Evolutionary conservation across 352 stramenopile genomes (phyloP), one percentile per base, ranked within the genome.

Genomic region (Phytophthora citrophthora): DNA sequence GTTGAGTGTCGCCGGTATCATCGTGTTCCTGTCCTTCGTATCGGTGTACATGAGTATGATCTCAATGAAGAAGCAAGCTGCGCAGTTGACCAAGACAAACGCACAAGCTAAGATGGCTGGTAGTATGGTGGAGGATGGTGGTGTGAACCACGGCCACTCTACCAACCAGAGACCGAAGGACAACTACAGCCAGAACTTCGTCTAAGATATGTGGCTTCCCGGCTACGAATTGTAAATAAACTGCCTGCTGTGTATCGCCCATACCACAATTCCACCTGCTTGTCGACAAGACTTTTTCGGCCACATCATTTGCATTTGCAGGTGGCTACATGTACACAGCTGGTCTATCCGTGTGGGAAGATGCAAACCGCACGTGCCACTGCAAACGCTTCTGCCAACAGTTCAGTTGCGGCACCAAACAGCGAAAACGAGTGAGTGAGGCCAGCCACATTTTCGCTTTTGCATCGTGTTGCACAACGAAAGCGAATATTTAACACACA

Each of bases 101-200:
- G 45, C 64, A 1, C 59, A 73, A 36, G 51, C 54, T 23, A 77
- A 77, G 23, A 71, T 77, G 64, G 55, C 61, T 20, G 47, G 31
- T 1, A 74, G 64, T 41, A 62, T 66, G 34, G 32, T 49, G 20
- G 63, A 70, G 15, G 60, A 74, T 6, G 46, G 56, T 9, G 50
- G 61, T 31, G n/a, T 38, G 31, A 31, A 11, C 10, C 32, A 58
- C 23, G 61, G 54, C 13, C 47, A 63, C 27, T 72, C 62, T 0
- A 61, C 36, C 6, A 63, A 51, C 20, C 55, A 70, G 34, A 52
- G 64, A 31, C 73, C 73, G 0, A 77, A 82, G 53, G 74, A 74
- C 53, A 81, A 84, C 51, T 89, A 89, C 74, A 76, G 76, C 60
- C 72, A 86, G 50, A 88, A 89, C 20, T 84, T 89, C 49, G 77